phyloP scores from a whole-genome alignment of 2,329 filamentous ascomycete genomes.

The Alternaria ventricosa region DNA sequence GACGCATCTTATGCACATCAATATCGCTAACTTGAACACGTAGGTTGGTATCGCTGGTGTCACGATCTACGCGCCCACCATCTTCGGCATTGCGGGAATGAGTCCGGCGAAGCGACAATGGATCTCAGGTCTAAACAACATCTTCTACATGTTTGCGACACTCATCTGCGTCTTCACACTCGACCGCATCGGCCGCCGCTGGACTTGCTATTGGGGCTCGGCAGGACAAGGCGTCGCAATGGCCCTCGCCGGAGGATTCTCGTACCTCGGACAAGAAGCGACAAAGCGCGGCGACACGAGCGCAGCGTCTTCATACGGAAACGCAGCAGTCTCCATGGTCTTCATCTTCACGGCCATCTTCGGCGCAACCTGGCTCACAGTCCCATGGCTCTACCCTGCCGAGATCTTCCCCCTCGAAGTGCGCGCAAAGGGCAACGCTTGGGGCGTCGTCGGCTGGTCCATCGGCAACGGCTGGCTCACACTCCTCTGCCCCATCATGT shows the following conservation, averaged over 20 bases:
- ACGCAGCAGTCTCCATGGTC: slow-evolving; percentile 72
- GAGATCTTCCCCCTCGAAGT: slow-evolving; percentile 77
- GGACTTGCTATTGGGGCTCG: slow-evolving; percentile 73
- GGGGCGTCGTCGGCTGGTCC: slow-evolving; percentile 77
- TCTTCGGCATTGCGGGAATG: slow-evolving; percentile 73
- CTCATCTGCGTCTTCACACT: slow-evolving; percentile 73
- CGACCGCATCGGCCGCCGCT: slow-evolving; percentile 71
- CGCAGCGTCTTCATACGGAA: slow-evolving; percentile 62
- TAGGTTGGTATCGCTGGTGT: slow-evolving; percentile 59
- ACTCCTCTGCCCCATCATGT: slow-evolving; percentile 53
- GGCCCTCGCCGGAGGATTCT: slow-evolving; percentile 70
- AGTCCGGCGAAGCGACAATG: slow-evolving; percentile 55
- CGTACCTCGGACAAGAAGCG: slow-evolving; percentile 60
- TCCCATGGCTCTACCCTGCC: slow-evolving; percentile 67
- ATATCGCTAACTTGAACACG: background rate
- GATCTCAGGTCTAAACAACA: slow-evolving; percentile 55
- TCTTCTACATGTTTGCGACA: slow-evolving; percentile 68
- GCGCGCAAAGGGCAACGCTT: slow-evolving; percentile 76
- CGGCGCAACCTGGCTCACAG: slow-evolving; percentile 67
- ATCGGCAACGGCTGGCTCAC: slow-evolving; percentile 74
- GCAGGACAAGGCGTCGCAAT: slow-evolving; percentile 69
- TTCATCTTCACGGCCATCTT: slow-evolving; percentile 72
- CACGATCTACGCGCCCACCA: slow-evolving; percentile 61
- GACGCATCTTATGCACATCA: slow-evolving; percentile 48
- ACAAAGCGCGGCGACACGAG: slow-evolving; percentile 54